These are phyloP conservation scores for Periconia sp. DNA, from an alignment of 2,329 filamentous ascomycete genomes.

Conservation along the genomic window DNA sequence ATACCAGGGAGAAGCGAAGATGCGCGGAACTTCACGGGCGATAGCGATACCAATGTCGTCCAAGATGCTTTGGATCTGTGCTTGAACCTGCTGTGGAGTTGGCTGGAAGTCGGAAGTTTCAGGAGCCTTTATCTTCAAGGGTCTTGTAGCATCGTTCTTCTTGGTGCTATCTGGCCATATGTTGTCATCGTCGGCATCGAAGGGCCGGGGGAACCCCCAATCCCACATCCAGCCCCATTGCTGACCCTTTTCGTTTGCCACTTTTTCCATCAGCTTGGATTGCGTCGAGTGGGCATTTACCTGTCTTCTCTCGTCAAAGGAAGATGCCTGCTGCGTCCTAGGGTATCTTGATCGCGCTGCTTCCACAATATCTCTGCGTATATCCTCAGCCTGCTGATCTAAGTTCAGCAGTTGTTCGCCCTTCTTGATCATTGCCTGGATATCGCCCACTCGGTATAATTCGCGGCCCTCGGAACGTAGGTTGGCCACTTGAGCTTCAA, in stretches of 20 bases:
- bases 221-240: conserved; percentile 40
- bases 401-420: conserved; percentile 36
- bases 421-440: conserved; percentile 28
- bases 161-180: conserved; percentile 8
- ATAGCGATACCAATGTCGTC: conserved; percentile 13
- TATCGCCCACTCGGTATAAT: conserved; percentile 27
- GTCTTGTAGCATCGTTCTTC: not conserved
- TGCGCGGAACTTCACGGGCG: conserved; percentile 1
- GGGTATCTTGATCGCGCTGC: conserved; percentile 1
- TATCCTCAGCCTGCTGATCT: conserved; percentile 26
- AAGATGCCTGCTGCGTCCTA: not conserved
- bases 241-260: conserved; percentile 34
- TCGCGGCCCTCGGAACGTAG: conserved; percentile 28
- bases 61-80: conserved; percentile 21
- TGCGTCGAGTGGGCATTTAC: conserved; percentile 5
- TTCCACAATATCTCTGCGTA: conserved; percentile 27
- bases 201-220: conserved; percentile 35
- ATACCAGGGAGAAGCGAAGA: conserved; percentile 39
- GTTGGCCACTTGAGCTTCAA: conserved; percentile 22
- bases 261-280: conserved; percentile 25
- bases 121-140: conserved; percentile 7
- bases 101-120: conserved; percentile 2
- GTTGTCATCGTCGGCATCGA: conserved; percentile 17
- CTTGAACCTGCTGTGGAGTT: conserved; percentile 3
- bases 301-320: not conserved